These are phyloP conservation scores for Zizania palustris DNA, from an alignment of 202 grass and related monocot genomes.

Conservation along the genomic window DNA sequence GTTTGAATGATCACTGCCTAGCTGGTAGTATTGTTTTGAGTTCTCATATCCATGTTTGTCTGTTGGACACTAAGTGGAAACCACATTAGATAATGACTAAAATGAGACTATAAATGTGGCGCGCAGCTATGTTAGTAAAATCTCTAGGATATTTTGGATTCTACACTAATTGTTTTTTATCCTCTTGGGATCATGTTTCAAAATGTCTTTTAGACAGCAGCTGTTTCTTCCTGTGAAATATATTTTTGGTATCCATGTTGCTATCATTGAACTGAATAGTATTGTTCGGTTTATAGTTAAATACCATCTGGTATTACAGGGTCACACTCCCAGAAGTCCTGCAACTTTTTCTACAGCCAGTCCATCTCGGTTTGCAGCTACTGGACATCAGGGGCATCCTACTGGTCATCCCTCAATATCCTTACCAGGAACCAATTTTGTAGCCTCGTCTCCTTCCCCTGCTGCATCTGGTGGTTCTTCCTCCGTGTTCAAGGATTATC, in stretches of 20 bases:
- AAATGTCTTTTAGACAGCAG: conserved; percentile 9
- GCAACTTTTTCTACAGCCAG: conserved; percentile 55
- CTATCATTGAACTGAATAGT: background rate
- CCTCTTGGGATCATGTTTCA: background rate
- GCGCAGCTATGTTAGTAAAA: conserved; percentile 12
- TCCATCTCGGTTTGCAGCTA: conserved; percentile 58
- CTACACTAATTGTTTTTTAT: background rate
- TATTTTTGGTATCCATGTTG: conserved; percentile 4
- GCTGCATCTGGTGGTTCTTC: conserved; percentile 73
- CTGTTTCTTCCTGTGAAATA: background rate
- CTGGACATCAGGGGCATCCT: conserved; percentile 57
- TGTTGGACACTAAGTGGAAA: conserved; percentile 1
- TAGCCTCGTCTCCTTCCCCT: conserved; percentile 71
- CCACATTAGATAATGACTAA: background rate
- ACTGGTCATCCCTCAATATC: conserved; percentile 41
- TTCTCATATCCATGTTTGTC: background rate
- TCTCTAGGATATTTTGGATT: background rate
- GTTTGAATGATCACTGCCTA: background rate
- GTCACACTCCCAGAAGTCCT: conserved; percentile 55
- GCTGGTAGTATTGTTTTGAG: conserved; percentile 11
- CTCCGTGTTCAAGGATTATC: conserved; percentile 70
- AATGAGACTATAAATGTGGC: background rate
- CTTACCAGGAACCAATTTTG: conserved; percentile 61
- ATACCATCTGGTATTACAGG: conserved; percentile 41
- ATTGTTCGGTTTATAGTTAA: background rate